Evolutionary conservation across 495 filamentous ascomycete species (phyloP).

Genomic region (Delitschia confertaspora): DNA sequence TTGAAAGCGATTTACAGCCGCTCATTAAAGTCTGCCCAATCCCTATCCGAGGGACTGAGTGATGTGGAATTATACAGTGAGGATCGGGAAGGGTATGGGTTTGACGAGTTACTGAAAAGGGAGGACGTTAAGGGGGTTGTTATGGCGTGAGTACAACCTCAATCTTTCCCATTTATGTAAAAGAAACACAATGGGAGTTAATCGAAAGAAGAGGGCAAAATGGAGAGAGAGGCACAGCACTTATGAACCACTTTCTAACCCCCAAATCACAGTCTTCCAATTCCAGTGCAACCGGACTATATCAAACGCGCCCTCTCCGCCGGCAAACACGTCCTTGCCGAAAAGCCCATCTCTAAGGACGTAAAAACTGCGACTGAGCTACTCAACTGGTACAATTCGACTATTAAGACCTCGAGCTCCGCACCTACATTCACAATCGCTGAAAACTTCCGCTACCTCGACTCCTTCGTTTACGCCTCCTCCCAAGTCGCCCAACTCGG

Average conservation of each 20-base stretch:
- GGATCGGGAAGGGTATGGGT: constrained; percentile 48
- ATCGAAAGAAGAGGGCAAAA: neutral
- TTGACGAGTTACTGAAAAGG: constrained; percentile 54
- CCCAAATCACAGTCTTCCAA: constrained; percentile 43
- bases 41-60: constrained; percentile 15
- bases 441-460: constrained; percentile 66
- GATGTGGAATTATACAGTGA: constrained; percentile 46
- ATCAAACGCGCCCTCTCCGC: constrained; percentile 55
- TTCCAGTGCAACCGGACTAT: constrained; percentile 47
- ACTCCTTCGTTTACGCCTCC: constrained; percentile 47
- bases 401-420: constrained; percentile 31
- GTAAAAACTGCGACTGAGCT: constrained; percentile 53
- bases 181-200: neutral
- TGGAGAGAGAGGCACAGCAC: neutral
- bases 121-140: constrained; percentile 60
- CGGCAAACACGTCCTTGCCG: constrained; percentile 72
- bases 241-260: too few species aligned
- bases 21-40: constrained; percentile 31
- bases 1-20: constrained; percentile 40
- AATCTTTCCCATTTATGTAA: neutral
- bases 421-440: constrained; percentile 56
- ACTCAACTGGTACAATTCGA: constrained; percentile 50
- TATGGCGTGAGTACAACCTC: constrained; percentile 44
- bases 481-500: constrained; percentile 54
- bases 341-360: constrained; percentile 72